Evolutionary conservation across 108 stramenopile genomes (phyloP).

Genomic region (Fragilaria crotonensis): DNA sequence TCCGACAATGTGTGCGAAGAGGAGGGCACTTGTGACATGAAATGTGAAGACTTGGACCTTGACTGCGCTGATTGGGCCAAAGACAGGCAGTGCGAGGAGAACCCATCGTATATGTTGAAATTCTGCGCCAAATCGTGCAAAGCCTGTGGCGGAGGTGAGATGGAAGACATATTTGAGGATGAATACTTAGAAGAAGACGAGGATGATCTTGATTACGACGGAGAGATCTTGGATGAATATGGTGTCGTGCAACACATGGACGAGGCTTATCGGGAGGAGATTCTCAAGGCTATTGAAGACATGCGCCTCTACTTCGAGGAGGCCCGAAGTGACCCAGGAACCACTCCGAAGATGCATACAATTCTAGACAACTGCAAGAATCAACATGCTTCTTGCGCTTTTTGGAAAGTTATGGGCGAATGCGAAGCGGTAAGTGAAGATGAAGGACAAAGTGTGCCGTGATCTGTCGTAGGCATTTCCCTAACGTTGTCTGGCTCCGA

Average conservation of each 20-base stretch:
- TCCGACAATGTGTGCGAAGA: too few species aligned
- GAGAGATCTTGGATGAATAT: too few species aligned
- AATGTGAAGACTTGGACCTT: neutral
- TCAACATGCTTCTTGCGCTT: conserved; percentile 47
- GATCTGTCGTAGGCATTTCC: neutral
- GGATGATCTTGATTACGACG: too few species aligned
- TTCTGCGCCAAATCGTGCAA: neutral
- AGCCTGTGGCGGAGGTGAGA: neutral
- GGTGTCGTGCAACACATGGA: neutral
- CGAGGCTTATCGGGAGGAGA: neutral
- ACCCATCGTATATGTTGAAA: conserved; percentile 1
- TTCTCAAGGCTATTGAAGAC: neutral
- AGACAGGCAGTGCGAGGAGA: neutral
- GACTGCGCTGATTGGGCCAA: neutral
- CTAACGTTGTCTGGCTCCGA: too few species aligned
- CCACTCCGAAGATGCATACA: neutral
- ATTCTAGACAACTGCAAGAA: conserved; percentile 34
- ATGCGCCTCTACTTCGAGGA: neutral
- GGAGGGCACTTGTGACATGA: too few species aligned
- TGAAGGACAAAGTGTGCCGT: neutral
- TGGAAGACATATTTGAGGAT: too few species aligned
- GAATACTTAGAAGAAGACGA: neutral
- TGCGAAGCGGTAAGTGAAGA: conserved; percentile 26
- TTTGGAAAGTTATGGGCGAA: conserved; percentile 65
- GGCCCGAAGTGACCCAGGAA: neutral